Percentiles rank a stretch among this genome's conserved stretches.
Evolutionary conservation across 225 moss, liverwort and hornwort species (phyloP).

Genomic region (Neckera pumila): DNA sequence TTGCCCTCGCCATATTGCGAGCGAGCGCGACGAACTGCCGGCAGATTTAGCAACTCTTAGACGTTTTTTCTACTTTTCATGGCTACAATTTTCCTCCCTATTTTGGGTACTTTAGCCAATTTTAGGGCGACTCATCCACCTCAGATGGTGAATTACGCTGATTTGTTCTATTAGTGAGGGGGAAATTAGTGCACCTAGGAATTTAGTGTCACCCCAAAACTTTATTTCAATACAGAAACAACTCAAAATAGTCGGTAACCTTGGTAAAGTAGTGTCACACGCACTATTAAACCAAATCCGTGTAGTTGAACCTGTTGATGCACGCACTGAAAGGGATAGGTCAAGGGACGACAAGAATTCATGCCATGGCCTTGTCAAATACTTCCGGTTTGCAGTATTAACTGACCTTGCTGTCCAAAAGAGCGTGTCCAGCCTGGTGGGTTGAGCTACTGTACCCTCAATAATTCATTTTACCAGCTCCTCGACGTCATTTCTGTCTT

Average conservation of each 20-base stretch:
- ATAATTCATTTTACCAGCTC: background rate
- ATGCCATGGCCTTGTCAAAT: background rate
- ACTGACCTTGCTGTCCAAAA: background rate
- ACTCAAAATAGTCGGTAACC: background rate
- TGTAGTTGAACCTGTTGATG: background rate
- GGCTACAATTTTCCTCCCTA: background rate
- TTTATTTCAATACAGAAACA: background rate
- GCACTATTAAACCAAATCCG: background rate
- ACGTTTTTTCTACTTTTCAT: background rate
- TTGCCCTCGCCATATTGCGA: background rate
- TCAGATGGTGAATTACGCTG: background rate
- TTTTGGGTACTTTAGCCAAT: background rate
- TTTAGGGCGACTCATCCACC: background rate
- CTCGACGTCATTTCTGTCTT: background rate
- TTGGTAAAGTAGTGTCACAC: background rate
- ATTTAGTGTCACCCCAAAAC: background rate
- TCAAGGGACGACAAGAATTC: background rate
- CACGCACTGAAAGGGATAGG: background rate
- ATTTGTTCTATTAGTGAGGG: background rate
- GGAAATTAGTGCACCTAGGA: background rate
- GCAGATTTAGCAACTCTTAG: background rate
- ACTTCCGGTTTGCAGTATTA: background rate
- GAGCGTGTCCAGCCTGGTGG: background rate
- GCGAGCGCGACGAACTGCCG: background rate
- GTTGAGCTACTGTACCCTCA: background rate